These are phyloP conservation scores for Suhomyces atakaporum DNA, from an alignment of 1,139 yeast genomes.

Conservation along the genomic window DNA sequence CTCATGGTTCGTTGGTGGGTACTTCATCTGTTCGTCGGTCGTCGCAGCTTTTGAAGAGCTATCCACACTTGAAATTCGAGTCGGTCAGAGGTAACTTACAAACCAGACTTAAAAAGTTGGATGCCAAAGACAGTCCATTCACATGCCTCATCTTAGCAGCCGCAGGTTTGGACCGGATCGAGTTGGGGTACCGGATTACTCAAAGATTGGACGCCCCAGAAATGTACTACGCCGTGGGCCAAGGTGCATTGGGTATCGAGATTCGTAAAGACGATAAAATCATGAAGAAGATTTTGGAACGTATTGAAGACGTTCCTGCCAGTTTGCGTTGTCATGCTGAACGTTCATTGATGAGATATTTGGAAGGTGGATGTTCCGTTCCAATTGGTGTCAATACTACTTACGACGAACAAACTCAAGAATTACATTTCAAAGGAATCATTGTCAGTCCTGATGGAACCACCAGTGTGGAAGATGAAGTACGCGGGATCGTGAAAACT, in stretches of 20 bases:
- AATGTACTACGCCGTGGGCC: slow-evolving; percentile 97
- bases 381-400: slow-evolving; percentile 88
- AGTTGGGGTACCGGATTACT: slow-evolving; percentile 71
- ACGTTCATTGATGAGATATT: slow-evolving; percentile 78
- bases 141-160: slow-evolving; percentile 85
- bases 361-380: slow-evolving; percentile 98
- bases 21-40: slow-evolving; percentile 93
- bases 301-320: slow-evolving; percentile 67
- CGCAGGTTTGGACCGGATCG: slow-evolving; percentile 83
- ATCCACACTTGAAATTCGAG: slow-evolving; percentile 52
- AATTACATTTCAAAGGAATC: slow-evolving; percentile 61
- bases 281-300: slow-evolving; percentile 57
- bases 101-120: slow-evolving; percentile 77
- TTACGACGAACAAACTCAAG: slow-evolving; percentile 46
- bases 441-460: slow-evolving; percentile 87
- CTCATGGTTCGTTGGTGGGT: slow-evolving; percentile 85
- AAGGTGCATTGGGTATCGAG: slow-evolving; percentile 94
- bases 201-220: slow-evolving; percentile 70
- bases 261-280: slow-evolving; percentile 68
- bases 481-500: slow-evolving; percentile 33
- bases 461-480: slow-evolving; percentile 59
- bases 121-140: slow-evolving; percentile 57
- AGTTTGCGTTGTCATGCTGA: slow-evolving; percentile 87
- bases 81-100: slow-evolving; percentile 87
- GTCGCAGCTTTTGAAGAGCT: slow-evolving; percentile 54